Evolutionary conservation across 1,284 basidiomycete genomes (phyloP).

Genomic region (Trichosporon inkin): DNA sequence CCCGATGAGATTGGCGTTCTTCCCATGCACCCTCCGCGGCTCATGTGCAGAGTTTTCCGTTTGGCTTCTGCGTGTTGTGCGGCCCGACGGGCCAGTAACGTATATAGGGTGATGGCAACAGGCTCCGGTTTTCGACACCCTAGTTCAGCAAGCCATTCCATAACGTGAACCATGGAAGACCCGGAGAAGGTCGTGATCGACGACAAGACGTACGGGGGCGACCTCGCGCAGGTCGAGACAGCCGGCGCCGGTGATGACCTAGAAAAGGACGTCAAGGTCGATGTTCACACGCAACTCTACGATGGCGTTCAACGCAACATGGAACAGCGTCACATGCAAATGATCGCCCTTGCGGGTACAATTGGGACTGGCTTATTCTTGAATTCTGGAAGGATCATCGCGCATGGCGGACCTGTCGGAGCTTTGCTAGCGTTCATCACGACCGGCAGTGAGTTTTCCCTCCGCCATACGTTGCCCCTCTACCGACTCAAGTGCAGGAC

Average conservation of each 20-base stretch:
- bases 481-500: too few relatives aligned
- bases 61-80: too few relatives aligned
- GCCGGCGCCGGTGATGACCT: neutral
- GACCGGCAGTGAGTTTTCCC: neutral
- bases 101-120: too few relatives aligned
- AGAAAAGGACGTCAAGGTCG: constrained; percentile 12
- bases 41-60: too few relatives aligned
- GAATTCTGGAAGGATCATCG: constrained; percentile 61
- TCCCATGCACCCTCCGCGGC: too few relatives aligned
- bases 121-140: too few relatives aligned
- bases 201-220: neutral
- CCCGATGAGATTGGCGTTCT: too few relatives aligned
- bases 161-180: neutral
- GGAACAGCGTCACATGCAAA: constrained; percentile 41
- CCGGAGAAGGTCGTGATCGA: neutral
- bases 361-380: constrained; percentile 69
- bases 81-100: too few relatives aligned
- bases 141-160: too few relatives aligned
- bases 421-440: constrained; percentile 31
- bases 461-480: too few relatives aligned
- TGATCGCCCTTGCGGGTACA: constrained; percentile 36
- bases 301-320: constrained; percentile 31
- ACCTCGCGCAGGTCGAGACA: neutral
- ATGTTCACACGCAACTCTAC: constrained; percentile 15
- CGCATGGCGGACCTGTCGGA: constrained; percentile 51